Evolutionary conservation across 345 rosid species (phyloP).

Genomic region (Camelina laxa): DNA sequence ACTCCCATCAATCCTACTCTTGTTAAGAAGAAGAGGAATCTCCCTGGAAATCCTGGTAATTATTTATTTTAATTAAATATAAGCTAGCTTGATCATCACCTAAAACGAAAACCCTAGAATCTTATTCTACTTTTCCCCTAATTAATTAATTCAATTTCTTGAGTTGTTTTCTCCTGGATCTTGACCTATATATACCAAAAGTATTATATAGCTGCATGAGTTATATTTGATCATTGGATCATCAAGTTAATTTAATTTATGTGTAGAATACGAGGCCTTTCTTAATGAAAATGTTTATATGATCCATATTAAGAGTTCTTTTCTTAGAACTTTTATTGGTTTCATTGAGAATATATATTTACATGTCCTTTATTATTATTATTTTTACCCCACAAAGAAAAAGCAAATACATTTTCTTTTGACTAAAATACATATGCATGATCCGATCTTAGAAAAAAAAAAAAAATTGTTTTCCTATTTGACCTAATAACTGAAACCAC

Average conservation of each 20-base stretch:
- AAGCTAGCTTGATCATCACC: slow-evolving; percentile 21
- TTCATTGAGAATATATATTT: slow-evolving; percentile 21
- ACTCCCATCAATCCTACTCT: slow-evolving; percentile 49
- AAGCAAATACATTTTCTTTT: background rate
- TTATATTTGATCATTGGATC: background rate
- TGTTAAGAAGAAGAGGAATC: slow-evolving; percentile 88
- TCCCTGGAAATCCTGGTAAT: slow-evolving; percentile 93
- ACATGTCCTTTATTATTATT: slow-evolving; percentile 11
- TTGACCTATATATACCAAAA: slow-evolving; percentile 24
- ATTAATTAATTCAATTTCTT: slow-evolving; percentile 11
- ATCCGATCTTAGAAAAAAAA: slow-evolving; percentile 8
- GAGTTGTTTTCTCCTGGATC: slow-evolving; percentile 22
- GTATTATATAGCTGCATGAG: slow-evolving; percentile 19
- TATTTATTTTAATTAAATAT: background rate
- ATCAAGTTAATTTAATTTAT: background rate
- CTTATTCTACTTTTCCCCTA: background rate
- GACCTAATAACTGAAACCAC: slow-evolving; percentile 25
- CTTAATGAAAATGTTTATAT: background rate
- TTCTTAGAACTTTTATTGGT: background rate
- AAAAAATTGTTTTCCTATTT: background rate
- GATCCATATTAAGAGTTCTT: background rate
- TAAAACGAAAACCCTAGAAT: slow-evolving; percentile 38
- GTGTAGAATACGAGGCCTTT: slow-evolving; percentile 22
- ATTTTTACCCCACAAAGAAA: slow-evolving; percentile 3
- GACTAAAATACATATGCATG: slow-evolving; percentile 2